Percentiles rank a stretch among this genome's conserved stretches.
phyloP scores from a whole-genome alignment of 805 yeast genomes.

The Schwanniomyces vanrijiae region DNA sequence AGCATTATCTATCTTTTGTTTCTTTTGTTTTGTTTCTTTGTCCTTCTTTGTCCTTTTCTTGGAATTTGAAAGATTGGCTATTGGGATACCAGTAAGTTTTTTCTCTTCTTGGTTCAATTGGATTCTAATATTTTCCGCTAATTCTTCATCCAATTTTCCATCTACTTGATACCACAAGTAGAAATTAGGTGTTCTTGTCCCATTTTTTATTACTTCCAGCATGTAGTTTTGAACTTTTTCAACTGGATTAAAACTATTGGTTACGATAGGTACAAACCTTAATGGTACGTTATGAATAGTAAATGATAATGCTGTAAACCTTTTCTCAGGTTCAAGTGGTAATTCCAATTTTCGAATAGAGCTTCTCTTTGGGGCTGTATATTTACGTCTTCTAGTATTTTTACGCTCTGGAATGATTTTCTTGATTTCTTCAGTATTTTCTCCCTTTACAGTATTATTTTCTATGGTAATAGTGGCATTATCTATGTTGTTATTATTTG shows the following conservation, averaged over 20 bases:
- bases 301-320: conserved; percentile 65
- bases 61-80: conserved; percentile 14
- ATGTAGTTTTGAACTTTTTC: conserved; percentile 60
- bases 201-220: conserved; percentile 58
- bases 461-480: background rate
- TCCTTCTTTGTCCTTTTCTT: conserved; percentile 38
- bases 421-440: conserved; percentile 13
- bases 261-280: conserved; percentile 61
- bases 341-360: conserved; percentile 21
- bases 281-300: conserved; percentile 64
- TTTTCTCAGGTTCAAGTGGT: conserved; percentile 45
- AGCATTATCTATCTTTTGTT: conserved; percentile 10
- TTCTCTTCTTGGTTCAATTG: conserved; percentile 57
- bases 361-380: conserved; percentile 6
- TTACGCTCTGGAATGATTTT: conserved; percentile 16
- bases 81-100: conserved; percentile 37
- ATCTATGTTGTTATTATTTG: conserved; percentile 8
- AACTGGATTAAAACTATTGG: conserved; percentile 60
- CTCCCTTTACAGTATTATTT: conserved; percentile 5
- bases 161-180: conserved; percentile 85
- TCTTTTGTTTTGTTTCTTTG: conserved; percentile 17
- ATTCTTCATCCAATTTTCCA: conserved; percentile 64
- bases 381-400: conserved; percentile 14
- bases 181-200: conserved; percentile 59
- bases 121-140: conserved; percentile 64